Base-by-base conservation (phyloP, 495 filamentous ascomycete species). In the Tricharina praecox region DNA sequence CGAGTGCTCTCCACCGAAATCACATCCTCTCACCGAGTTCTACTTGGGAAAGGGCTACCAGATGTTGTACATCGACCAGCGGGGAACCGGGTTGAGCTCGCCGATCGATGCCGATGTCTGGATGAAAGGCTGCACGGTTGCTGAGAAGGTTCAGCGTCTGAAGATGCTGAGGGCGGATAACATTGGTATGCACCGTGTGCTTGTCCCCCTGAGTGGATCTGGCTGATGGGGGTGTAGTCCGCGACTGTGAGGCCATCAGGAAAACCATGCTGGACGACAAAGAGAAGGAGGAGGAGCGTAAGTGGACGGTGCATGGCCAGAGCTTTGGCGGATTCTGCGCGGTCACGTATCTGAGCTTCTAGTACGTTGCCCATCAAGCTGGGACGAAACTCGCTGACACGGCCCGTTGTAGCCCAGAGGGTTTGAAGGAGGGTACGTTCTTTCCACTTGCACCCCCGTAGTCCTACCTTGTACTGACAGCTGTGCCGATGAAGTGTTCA, bases 241-340 rank as follows among this genome's bases (percentile, higher is more conserved):
- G 73, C 41, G 88, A 96, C 54, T 84, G 80, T 48, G 88, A 96
- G 55, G 85, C 86, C 8, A 75, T 96, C 18, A 73, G 88, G 1
- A 68, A 76, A 45, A 76, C 67, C 23, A 66, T 96, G 49, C 87
- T 61, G 18, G 32, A 19, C 0, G 63, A 68, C 3, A 75, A 80
- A 16, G 82, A 77, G 37, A 78, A 82, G 0, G 66, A 70, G 16
- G 75, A 78, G 13, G 75, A 82, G 56, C 73, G 76, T 55, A 81
- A 81, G 64, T 95, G 90, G 88, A 69, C 67, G 45, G 50, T 83
- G 25, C 75, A 92, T 39, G 90, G 90, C 9, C 88, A 95, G 64
- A 85, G 79, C 16, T 96, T 90, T 59, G 88, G 90, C 24, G 90
- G 88, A 1, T 94, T 93, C 63, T 87, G 81, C 49, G 67, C 69